Conservation (phyloP, 2,329 filamentous ascomycete genomes). For the Beauveria sp. region DNA sequence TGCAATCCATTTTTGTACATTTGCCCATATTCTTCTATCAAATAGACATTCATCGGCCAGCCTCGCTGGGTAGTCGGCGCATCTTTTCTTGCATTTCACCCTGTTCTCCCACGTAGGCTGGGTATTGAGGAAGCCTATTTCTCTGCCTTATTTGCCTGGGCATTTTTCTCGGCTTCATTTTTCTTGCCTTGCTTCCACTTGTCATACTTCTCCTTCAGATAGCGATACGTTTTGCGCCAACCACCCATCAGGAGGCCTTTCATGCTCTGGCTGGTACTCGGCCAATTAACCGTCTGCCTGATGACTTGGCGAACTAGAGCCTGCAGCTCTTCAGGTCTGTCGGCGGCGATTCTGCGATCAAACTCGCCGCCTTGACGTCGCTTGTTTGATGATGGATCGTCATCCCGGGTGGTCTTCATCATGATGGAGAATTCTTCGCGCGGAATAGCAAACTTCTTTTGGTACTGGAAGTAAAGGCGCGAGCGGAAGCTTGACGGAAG, state of each 20-base stretch:
- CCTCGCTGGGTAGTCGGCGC: background rate
- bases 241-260: slow-evolving; percentile 82
- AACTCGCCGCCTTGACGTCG: slow-evolving; percentile 75
- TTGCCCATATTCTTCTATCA: background rate
- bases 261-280: slow-evolving; percentile 76
- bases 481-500: slow-evolving; percentile 80
- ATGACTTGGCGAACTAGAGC: slow-evolving; percentile 69
- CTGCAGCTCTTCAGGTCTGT: slow-evolving; percentile 58
- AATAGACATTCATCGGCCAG: background rate
- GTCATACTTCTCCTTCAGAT: slow-evolving; percentile 71
- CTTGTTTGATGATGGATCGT: slow-evolving; percentile 59
- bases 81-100: background rate
- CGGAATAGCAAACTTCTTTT: slow-evolving; percentile 81
- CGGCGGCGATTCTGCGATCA: slow-evolving; percentile 72
- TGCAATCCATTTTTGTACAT: background rate
- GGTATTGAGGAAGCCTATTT: background rate
- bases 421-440: slow-evolving; percentile 76
- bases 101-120: background rate
- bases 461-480: slow-evolving; percentile 90
- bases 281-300: slow-evolving; percentile 84
- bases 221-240: slow-evolving; percentile 59
- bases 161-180: slow-evolving; percentile 18
- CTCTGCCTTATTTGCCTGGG: background rate
- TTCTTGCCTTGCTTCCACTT: slow-evolving; percentile 49
- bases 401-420: slow-evolving; percentile 68